These are phyloP conservation scores for Pseudocercospora eumusae DNA, from an alignment of 2,329 filamentous ascomycete species.

Conservation along the genomic window DNA sequence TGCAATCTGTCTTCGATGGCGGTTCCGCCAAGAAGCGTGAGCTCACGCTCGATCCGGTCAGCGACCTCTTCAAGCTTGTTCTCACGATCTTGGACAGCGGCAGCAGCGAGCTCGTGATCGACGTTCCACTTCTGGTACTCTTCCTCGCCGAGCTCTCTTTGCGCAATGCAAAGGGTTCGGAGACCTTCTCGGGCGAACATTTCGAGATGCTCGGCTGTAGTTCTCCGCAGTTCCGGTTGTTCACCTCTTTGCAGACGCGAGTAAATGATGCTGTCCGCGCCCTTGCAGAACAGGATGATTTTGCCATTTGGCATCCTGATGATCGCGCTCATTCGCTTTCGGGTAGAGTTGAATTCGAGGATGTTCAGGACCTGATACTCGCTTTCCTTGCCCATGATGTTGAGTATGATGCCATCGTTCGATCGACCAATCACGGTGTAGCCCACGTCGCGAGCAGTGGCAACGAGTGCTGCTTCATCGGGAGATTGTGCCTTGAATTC, in stretches of 20 bases:
- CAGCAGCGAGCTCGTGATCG: slow-evolving; percentile 83
- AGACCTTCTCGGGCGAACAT: slow-evolving; percentile 96
- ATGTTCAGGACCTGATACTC: slow-evolving; percentile 89
- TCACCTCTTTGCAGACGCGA: slow-evolving; percentile 82
- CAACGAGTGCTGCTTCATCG: slow-evolving; percentile 90
- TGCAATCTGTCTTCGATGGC: slow-evolving; percentile 97
- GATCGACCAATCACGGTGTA: slow-evolving; percentile 86
- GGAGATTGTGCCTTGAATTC: slow-evolving; percentile 97
- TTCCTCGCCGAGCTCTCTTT: slow-evolving; percentile 74
- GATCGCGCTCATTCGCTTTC: slow-evolving; percentile 98
- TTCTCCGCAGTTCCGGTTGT: slow-evolving; percentile 77
- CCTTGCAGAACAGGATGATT: slow-evolving; percentile 94
- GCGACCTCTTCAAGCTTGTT: slow-evolving; percentile 89
- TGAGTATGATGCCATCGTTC: slow-evolving; percentile 78
- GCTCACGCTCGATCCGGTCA: slow-evolving; percentile 85
- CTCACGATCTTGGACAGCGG: slow-evolving; percentile 81
- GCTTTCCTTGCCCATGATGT: slow-evolving; percentile 81
- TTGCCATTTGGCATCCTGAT: slow-evolving; percentile 88
- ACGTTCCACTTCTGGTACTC: slow-evolving; percentile 84
- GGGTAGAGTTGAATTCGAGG: slow-evolving; percentile 93
- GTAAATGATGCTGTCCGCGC: slow-evolving; percentile 96
- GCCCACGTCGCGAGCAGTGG: slow-evolving; percentile 91
- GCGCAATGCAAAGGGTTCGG: slow-evolving; percentile 89
- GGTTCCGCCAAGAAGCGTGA: slow-evolving; percentile 86
- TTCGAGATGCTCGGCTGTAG: slow-evolving; percentile 90